Percentiles rank a stretch among this genome's conserved stretches.
These are phyloP conservation scores for Skeletonema potamos DNA, from an alignment of 108 stramenopile genomes.

Conservation along the genomic window DNA sequence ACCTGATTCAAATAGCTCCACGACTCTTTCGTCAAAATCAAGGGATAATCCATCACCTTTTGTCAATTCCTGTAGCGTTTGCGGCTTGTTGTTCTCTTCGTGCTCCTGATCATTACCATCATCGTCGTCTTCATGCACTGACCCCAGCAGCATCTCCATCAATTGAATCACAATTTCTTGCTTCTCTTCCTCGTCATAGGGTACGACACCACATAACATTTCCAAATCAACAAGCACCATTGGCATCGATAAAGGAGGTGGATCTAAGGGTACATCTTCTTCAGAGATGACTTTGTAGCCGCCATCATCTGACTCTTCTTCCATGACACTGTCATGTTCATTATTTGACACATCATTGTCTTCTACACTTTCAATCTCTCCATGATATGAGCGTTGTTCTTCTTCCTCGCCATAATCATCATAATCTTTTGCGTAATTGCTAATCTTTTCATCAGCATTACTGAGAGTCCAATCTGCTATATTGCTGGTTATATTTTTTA, in stretches of 20 bases:
- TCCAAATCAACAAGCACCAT: slow-evolving; percentile 49
- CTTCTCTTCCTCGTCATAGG: slow-evolving; percentile 24
- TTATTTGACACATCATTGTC: not conserved
- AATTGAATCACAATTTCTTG: slow-evolving; percentile 25
- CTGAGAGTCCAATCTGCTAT: slow-evolving; percentile 18
- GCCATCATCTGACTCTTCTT: slow-evolving; percentile 2
- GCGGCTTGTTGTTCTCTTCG: not conserved
- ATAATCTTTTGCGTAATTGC: not conserved
- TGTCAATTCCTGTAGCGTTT: not conserved
- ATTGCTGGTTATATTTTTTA: slow-evolving; percentile 4
- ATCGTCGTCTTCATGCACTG: slow-evolving; percentile 1
- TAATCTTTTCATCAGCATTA: slow-evolving; percentile 1
- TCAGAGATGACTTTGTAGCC: slow-evolving; percentile 23
- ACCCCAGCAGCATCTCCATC: slow-evolving; percentile 24
- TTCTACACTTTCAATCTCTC: slow-evolving; percentile 34
- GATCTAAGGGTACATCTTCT: slow-evolving; percentile 24
- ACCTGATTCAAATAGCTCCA: slow-evolving; percentile 52
- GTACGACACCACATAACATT: slow-evolving; percentile 38
- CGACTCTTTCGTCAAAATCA: slow-evolving; percentile 35
- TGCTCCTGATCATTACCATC: not conserved
- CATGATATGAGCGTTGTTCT: slow-evolving; percentile 15
- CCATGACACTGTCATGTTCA: not conserved
- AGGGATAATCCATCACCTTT: slow-evolving; percentile 27
- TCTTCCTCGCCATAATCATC: not conserved
- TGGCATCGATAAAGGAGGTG: slow-evolving; percentile 36